phyloP scores from a whole-genome alignment of 179 eudicot species.

The Corrigiola litoralis region DNA sequence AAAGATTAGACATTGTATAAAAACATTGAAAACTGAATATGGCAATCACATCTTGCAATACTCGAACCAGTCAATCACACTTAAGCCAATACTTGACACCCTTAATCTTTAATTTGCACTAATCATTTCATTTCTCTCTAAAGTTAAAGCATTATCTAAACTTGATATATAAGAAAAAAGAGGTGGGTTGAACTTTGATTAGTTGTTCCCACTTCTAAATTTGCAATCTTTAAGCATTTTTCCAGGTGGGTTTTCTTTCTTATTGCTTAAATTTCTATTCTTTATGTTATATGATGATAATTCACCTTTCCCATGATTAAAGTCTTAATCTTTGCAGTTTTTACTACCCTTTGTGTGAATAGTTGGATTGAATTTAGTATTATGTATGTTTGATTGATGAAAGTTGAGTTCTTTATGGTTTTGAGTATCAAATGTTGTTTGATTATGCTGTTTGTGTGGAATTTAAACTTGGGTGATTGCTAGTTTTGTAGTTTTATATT shows the following conservation, averaged over 20 bases:
- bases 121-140: background rate
- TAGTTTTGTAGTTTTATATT: background rate
- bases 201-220: background rate
- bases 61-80: constrained; percentile 14
- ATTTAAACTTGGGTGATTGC: background rate
- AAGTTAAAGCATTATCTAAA: too few species aligned
- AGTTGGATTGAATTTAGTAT: background rate
- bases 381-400: background rate
- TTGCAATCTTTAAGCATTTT: background rate
- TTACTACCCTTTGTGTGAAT: background rate
- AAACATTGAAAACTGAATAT: background rate
- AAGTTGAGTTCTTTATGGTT: background rate
- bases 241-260: constrained; percentile 13
- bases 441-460: background rate
- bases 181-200: background rate
- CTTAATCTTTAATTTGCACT: too few species aligned
- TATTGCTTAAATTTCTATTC: background rate
- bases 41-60: background rate
- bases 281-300: background rate
- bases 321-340: background rate
- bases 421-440: background rate
- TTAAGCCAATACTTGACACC: too few species aligned
- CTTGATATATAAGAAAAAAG: background rate
- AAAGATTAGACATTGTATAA: too few species aligned
- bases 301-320: background rate